These are phyloP conservation scores for Colletotrichum filicis DNA, from an alignment of 2,329 filamentous ascomycete genomes.

Conservation along the genomic window DNA sequence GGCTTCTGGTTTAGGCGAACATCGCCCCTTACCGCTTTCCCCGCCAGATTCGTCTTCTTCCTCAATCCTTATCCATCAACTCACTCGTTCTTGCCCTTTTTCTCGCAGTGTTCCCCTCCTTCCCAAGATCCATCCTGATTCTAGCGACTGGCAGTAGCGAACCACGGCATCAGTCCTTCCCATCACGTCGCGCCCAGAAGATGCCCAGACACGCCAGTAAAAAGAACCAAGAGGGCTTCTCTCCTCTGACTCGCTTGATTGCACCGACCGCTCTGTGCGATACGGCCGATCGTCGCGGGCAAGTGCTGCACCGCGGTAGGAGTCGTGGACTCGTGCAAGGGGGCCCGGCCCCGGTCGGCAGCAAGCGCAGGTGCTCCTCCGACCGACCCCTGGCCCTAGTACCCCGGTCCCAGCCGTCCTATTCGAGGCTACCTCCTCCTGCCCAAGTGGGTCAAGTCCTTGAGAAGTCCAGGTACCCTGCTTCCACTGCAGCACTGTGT, in stretches of 20 bases:
- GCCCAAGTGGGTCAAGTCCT: conserved; percentile 2
- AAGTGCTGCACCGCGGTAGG: neutral
- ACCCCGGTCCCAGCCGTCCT: conserved; percentile 12
- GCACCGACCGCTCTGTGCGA: neutral
- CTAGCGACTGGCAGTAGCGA: neutral
- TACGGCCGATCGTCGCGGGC: neutral
- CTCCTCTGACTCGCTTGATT: conserved; percentile 21
- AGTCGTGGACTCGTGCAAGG: neutral
- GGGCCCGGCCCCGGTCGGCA: neutral
- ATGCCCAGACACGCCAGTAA: conserved; percentile 5
- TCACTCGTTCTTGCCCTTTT: neutral
- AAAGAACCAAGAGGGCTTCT: neutral
- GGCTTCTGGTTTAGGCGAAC: conserved; percentile 17
- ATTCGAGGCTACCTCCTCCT: conserved; percentile 21
- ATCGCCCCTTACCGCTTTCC: neutral
- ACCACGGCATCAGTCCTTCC: neutral
- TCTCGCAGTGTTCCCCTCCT: neutral
- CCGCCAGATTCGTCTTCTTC: neutral
- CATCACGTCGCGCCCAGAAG: conserved; percentile 27
- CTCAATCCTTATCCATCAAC: neutral
- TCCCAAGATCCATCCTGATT: neutral
- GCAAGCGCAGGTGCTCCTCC: neutral
- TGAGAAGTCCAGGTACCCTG: no score
- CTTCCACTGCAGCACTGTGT: no score
- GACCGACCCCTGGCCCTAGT: neutral